phyloP scores from a whole-genome alignment of 768 basidiomycete species.

The Lentinus brumalis region DNA sequence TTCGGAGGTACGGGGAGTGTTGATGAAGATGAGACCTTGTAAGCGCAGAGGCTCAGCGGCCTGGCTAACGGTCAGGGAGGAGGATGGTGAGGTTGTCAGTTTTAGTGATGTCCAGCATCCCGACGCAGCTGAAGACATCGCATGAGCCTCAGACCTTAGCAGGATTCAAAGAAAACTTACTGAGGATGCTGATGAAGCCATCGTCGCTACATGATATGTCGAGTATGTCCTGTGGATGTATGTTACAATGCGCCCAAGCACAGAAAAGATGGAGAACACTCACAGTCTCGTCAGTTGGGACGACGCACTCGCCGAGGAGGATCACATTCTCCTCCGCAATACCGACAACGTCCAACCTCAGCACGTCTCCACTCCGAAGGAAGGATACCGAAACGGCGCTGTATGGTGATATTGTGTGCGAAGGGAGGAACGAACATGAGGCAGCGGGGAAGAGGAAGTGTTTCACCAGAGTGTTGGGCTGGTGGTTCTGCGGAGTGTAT shows the following conservation, averaged over 20 bases:
- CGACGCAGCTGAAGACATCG: slow-evolving; percentile 13
- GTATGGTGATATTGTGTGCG: slow-evolving; percentile 2
- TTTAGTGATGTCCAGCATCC: slow-evolving; percentile 25
- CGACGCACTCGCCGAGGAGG: slow-evolving; percentile 11
- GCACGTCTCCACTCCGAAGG: slow-evolving; percentile 3
- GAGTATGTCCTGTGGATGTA: slow-evolving; percentile 23
- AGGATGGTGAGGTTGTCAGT: slow-evolving; percentile 7
- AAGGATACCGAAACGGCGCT: slow-evolving; percentile 19
- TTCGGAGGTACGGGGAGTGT: slow-evolving; percentile 19
- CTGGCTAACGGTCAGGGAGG: slow-evolving; percentile 10
- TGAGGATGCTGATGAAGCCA: slow-evolving; percentile 33
- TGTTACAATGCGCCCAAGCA: not conserved
- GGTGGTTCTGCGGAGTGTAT: slow-evolving; percentile 15
- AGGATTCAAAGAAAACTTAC: slow-evolving; percentile 23
- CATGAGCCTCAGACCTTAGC: not conserved
- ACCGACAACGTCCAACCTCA: slow-evolving; percentile 9
- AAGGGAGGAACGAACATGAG: slow-evolving; percentile 23
- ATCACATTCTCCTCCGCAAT: slow-evolving; percentile 4
- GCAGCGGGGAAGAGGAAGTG: slow-evolving; percentile 31
- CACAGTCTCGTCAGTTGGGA: slow-evolving; percentile 20
- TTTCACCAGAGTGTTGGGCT: slow-evolving; percentile 20
- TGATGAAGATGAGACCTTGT: slow-evolving; percentile 22
- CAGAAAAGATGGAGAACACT: not conserved
- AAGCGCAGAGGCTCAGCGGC: slow-evolving; percentile 25
- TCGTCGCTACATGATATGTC: slow-evolving; percentile 33